Evolutionary conservation across 441 rosid genomes (phyloP), one percentile per base, ranked within the genome.

Genomic region (Isatis lusitanica): DNA sequence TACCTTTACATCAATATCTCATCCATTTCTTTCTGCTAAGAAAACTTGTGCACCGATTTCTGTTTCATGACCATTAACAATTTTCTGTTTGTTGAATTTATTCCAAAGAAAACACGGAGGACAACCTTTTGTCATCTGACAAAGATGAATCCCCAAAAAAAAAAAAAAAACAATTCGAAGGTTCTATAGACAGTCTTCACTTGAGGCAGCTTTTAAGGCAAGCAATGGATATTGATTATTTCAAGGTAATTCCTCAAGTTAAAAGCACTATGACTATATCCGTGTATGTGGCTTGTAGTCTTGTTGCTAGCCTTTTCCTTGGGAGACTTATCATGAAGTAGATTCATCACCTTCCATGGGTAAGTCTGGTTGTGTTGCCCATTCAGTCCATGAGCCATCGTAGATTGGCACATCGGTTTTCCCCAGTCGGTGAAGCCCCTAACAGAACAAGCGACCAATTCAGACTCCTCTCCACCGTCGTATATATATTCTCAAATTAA

Each of bases 341-440:
- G 81, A 71, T 39, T 84, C 71, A 31, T 74, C 70, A 28, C 68
- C 68, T 18, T 52, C 76, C 4, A 90, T 88, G 5, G 95, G 93
- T 47, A 90, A 79, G 52, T 85, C 94, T 2, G 97, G 83, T 24
- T 85, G 78, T 3, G 85, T 85, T 53, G 90, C 98, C 95, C 97
- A 93, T 85, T 93, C 98, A 0, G 94, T 91, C 98, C 98, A 93
- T 13, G 98, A 91, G 46, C 98, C 98, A 78, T 93, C 98, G 38
- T 93, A 93, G 4, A 91, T 84, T 4, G 97, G 83, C 57, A 88
- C 94, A 68, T 93, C 90, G 46, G 85, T 66, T 77, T 88, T 88
- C 77, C 98, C 96, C 12, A 93, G 85, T 58, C 93, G 92, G 74
- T 89, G 91, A 50, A 93, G 84, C 50, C 98, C 97, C 97, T 93